These are phyloP conservation scores for Salix exigua DNA, from an alignment of 345 rosid genomes.

Conservation along the genomic window DNA sequence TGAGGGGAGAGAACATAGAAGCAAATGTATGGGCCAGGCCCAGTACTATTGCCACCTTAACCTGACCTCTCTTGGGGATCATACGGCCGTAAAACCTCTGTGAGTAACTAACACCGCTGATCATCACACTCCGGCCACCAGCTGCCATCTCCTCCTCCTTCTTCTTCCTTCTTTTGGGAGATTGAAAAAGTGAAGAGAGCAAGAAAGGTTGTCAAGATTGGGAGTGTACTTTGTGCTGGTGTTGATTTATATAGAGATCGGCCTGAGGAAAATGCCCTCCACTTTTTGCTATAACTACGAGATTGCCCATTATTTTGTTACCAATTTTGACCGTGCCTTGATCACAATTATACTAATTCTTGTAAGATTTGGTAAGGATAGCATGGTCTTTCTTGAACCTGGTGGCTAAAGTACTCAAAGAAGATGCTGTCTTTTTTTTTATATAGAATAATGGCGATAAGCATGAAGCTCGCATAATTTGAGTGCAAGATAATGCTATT, in stretches of 20 bases:
- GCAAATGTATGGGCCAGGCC: constrained; percentile 50
- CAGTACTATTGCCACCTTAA: constrained; percentile 39
- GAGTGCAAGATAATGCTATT: neutral
- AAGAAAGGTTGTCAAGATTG: neutral
- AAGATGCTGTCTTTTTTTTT: neutral
- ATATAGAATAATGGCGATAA: neutral
- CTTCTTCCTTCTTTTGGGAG: neutral
- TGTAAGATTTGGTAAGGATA: neutral
- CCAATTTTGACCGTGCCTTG: neutral
- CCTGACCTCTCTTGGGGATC: constrained; percentile 51
- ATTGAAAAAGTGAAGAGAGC: neutral
- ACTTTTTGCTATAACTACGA: neutral
- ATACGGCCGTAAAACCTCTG: constrained; percentile 19
- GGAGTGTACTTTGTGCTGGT: neutral
- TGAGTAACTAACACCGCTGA: neutral
- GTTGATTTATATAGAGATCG: neutral
- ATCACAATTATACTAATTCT: neutral
- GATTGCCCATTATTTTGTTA: neutral
- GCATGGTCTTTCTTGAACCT: neutral
- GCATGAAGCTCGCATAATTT: neutral
- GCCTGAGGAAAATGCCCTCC: neutral
- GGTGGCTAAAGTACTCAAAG: neutral
- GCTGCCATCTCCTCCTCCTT: neutral
- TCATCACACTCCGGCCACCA: constrained; percentile 8
- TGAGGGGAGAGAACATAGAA: constrained; percentile 32